These are phyloP conservation scores for Rhizopogon hawkerae DNA, from an alignment of 1,284 basidiomycete genomes.

Conservation along the genomic window DNA sequence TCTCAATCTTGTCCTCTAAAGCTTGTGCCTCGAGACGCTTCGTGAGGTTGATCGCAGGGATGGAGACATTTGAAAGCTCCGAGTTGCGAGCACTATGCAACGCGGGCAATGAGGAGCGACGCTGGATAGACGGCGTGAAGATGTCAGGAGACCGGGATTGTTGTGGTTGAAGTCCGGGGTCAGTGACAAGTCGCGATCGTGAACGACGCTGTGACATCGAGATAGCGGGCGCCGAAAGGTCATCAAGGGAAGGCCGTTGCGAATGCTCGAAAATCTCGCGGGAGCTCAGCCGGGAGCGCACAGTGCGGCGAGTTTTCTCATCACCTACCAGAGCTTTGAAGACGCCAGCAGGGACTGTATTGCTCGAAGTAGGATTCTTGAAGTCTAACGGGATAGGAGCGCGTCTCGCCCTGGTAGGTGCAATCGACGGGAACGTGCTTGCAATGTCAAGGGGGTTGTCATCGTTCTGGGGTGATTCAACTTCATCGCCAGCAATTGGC, in stretches of 20 bases:
- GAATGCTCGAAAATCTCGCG: slow-evolving; percentile 55
- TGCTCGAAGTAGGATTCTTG: slow-evolving; percentile 61
- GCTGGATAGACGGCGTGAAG: slow-evolving; percentile 38
- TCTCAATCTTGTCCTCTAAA: slow-evolving; percentile 49
- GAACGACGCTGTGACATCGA: slow-evolving; percentile 44
- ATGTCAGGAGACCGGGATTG: slow-evolving; percentile 35
- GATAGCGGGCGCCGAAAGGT: slow-evolving; percentile 59
- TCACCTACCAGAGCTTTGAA: slow-evolving; percentile 70
- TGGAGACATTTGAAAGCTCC: slow-evolving; percentile 34
- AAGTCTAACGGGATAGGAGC: slow-evolving; percentile 76
- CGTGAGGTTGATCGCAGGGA: slow-evolving; percentile 45
- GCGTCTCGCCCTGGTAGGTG: slow-evolving; percentile 45
- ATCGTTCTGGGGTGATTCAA: slow-evolving; percentile 22
- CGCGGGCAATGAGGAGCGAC: slow-evolving; percentile 56
- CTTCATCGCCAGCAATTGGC: slow-evolving; percentile 4
- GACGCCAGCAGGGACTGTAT: slow-evolving; percentile 72
- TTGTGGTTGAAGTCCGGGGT: slow-evolving; percentile 34
- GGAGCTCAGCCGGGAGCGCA: slow-evolving; percentile 67
- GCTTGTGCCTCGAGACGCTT: slow-evolving; percentile 50
- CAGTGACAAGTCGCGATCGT: slow-evolving; percentile 45
- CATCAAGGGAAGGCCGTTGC: slow-evolving; percentile 63
- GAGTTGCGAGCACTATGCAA: slow-evolving; percentile 35
- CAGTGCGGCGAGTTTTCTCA: slow-evolving; percentile 56
- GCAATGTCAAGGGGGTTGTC: slow-evolving; percentile 14
- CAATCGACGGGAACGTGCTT: slow-evolving; percentile 27